Conservation (phyloP, 1,139 yeast species). For the Wickerhamomyces sp. region DNA sequence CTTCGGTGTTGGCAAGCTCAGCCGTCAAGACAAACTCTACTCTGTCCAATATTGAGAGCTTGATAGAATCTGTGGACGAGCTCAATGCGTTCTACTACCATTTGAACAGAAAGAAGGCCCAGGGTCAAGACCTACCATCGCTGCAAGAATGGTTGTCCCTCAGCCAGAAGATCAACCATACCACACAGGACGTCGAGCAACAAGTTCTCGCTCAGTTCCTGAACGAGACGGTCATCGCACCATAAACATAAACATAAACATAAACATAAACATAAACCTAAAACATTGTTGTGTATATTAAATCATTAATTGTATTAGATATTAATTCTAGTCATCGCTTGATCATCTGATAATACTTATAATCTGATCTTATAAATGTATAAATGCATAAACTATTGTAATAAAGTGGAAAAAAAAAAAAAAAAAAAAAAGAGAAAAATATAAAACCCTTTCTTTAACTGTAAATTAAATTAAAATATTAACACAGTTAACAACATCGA, state of each 20-base stretch:
- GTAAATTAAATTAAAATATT: too few species aligned
- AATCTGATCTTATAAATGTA: too few species aligned
- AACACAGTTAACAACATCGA: too few species aligned
- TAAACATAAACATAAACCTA: too few species aligned
- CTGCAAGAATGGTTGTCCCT: constrained; percentile 22
- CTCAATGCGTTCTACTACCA: constrained; percentile 80
- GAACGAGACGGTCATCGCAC: constrained; percentile 18
- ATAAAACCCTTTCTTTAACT: too few species aligned
- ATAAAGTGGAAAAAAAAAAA: too few species aligned
- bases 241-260: constrained; percentile 8
- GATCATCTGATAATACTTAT: too few species aligned
- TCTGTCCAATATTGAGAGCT: constrained; percentile 50
- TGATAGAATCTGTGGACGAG: constrained; percentile 76
- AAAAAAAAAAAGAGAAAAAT: too few species aligned
- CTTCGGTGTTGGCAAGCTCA: constrained; percentile 32
- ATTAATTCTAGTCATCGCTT: too few species aligned
- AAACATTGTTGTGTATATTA: too few species aligned
- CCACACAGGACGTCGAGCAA: constrained; percentile 22
- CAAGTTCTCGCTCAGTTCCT: constrained; percentile 20
- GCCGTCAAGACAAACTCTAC: constrained; percentile 33
- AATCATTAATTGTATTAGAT: too few species aligned
- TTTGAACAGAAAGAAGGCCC: constrained; percentile 18
- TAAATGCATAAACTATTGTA: too few species aligned
- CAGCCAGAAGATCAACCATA: constrained; percentile 13
- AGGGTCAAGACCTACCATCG: constrained; percentile 2